Percentiles rank a stretch among this genome's conserved stretches.
Evolutionary conservation across 1,284 basidiomycete species (phyloP).

Genomic region (Irpex sp.): DNA sequence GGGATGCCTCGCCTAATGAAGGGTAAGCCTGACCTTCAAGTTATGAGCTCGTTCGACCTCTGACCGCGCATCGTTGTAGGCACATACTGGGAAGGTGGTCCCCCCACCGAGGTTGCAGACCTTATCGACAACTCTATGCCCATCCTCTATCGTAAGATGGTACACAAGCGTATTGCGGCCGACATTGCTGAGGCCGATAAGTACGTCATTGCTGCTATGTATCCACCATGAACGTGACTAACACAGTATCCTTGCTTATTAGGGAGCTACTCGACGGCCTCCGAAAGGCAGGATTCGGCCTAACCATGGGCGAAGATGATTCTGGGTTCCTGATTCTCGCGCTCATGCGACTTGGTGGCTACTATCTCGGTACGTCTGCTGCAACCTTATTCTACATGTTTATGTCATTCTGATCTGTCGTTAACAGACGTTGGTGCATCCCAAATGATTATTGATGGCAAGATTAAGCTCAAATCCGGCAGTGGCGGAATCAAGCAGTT

Average conservation of each 20-base stretch:
- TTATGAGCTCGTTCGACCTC: not conserved
- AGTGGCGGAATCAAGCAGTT: conserved; percentile 13
- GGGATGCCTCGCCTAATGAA: conserved; percentile 36
- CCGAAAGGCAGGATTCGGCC: conserved; percentile 40
- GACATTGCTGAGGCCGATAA: conserved; percentile 53
- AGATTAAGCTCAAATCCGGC: conserved; percentile 18
- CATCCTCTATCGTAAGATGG: conserved; percentile 37
- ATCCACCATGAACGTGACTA: too few relatives aligned
- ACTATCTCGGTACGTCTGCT: conserved; percentile 33
- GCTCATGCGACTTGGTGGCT: conserved; percentile 37
- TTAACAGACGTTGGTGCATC: conserved; percentile 13
- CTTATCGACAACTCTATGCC: conserved; percentile 49
- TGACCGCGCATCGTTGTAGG: conserved; percentile 24
- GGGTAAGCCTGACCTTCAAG: conserved; percentile 19
- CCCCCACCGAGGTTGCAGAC: conserved; percentile 49
- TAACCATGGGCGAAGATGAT: conserved; percentile 34
- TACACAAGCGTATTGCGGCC: conserved; percentile 44
- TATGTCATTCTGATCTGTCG: not conserved
- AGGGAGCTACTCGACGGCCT: conserved; percentile 38
- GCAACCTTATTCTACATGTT: too few relatives aligned
- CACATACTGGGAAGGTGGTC: conserved; percentile 48
- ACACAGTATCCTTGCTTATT: too few relatives aligned
- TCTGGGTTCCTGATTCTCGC: conserved; percentile 35
- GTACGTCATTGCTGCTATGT: conserved; percentile 13
- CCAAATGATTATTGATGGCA: conserved; percentile 16